Percentiles rank a stretch among this genome's conserved stretches.
These are phyloP conservation scores for Tuber indicum DNA, from an alignment of 495 filamentous ascomycete genomes.

Conservation along the genomic window DNA sequence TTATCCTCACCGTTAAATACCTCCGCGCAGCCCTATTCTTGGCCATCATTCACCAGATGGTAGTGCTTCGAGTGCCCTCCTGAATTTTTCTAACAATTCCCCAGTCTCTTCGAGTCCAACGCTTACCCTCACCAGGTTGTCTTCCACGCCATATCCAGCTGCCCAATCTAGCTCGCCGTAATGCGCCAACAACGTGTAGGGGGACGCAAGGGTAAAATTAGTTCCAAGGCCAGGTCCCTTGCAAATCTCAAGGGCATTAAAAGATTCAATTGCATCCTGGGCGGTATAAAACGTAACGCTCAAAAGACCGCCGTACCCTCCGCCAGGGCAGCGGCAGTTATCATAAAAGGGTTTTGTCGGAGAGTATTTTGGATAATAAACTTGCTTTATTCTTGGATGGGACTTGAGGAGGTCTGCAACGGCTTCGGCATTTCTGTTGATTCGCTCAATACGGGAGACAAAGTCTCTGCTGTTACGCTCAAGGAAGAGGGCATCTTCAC, in stretches of 20 bases:
- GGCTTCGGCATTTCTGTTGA: constrained; percentile 79
- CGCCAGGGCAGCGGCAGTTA: constrained; percentile 61
- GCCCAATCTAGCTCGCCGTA: constrained; percentile 90
- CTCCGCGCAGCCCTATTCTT: neutral
- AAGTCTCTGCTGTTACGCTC: constrained; percentile 96
- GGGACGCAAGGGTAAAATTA: constrained; percentile 86
- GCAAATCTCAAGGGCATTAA: constrained; percentile 74
- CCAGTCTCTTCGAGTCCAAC: constrained; percentile 78
- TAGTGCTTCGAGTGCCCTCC: constrained; percentile 45
- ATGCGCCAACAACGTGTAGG: constrained; percentile 87
- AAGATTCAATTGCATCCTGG: constrained; percentile 71
- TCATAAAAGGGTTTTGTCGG: constrained; percentile 68
- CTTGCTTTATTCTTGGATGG: constrained; percentile 56
- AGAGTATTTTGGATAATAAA: constrained; percentile 81
- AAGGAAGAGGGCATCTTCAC: constrained; percentile 86
- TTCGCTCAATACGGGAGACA: constrained; percentile 68
- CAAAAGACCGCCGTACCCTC: constrained; percentile 86
- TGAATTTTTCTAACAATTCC: constrained; percentile 52
- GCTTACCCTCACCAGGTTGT: constrained; percentile 73
- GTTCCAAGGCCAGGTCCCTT: constrained; percentile 95
- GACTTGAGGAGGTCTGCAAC: constrained; percentile 61
- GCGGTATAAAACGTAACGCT: constrained; percentile 68
- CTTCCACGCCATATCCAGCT: constrained; percentile 67
- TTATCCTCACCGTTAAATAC: neutral
- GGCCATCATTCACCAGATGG: neutral